Conservation (phyloP, 371 early-diverging fungal genomes). For the Zancudomyces culisetae region DNA sequence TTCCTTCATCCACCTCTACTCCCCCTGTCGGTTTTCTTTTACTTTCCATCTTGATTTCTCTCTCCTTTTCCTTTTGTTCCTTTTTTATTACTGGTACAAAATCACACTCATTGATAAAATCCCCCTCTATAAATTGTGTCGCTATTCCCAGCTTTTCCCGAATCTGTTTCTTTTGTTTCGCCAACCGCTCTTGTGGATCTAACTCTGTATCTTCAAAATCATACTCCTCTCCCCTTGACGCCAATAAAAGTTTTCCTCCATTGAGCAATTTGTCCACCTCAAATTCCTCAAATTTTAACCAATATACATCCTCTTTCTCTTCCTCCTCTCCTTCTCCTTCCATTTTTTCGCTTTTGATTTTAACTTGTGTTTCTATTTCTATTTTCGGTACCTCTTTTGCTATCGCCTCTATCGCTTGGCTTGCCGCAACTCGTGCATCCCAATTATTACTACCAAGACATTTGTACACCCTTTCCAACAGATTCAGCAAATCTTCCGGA, state of each 20-base stretch:
- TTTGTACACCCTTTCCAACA: slow-evolving; percentile 53
- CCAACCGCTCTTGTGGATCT: slow-evolving; percentile 67
- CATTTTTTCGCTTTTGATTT: slow-evolving; percentile 4
- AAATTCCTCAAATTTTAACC: slow-evolving; percentile 54
- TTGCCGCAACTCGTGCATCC: slow-evolving; percentile 93
- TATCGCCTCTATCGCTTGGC: slow-evolving; percentile 77
- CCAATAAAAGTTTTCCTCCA: slow-evolving; percentile 63
- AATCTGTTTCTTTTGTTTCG: slow-evolving; percentile 60
- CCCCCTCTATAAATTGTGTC: slow-evolving; percentile 71
- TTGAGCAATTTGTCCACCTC: slow-evolving; percentile 63
- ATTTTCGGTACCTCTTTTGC: slow-evolving; percentile 50
- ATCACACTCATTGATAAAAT: slow-evolving; percentile 21
- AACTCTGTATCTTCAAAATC: slow-evolving; percentile 48
- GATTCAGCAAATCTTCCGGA: slow-evolving; percentile 73
- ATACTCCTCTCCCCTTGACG: slow-evolving; percentile 78
- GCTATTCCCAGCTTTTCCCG: slow-evolving; percentile 70
- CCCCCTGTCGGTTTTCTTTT: slow-evolving; percentile 1
- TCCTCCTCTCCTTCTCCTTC: not conserved
- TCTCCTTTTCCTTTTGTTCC: slow-evolving; percentile 1
- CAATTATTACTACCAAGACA: slow-evolving; percentile 73
- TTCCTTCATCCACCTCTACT: slow-evolving; percentile 29
- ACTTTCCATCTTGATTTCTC: slow-evolving; percentile 7
- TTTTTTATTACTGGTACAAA: not conserved
- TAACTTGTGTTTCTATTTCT: slow-evolving; percentile 6
- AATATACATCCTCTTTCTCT: slow-evolving; percentile 13